These are phyloP conservation scores for Candida krabiensis DNA, from an alignment of 805 yeast genomes.

Conservation along the genomic window DNA sequence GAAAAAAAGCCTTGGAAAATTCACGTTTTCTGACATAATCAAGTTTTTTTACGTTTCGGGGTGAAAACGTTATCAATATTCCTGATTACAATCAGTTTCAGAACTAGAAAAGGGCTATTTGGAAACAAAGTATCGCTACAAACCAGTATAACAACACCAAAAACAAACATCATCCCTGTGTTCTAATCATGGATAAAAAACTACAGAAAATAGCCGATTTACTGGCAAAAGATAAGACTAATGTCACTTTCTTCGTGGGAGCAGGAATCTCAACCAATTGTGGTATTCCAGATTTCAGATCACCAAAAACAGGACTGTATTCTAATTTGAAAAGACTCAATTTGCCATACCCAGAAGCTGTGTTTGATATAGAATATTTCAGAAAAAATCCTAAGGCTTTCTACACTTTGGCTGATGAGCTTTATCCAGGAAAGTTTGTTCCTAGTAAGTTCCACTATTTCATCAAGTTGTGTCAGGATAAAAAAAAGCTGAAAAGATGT, in stretches of 20 bases:
- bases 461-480: constrained; percentile 64
- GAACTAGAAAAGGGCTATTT: no score
- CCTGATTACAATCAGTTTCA: no score
- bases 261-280: constrained; percentile 94
- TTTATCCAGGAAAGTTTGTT: constrained; percentile 82
- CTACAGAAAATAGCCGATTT: constrained; percentile 23
- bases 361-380: constrained; percentile 86
- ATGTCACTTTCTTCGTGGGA: constrained; percentile 73
- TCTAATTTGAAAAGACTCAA: constrained; percentile 71
- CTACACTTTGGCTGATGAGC: constrained; percentile 76
- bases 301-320: constrained; percentile 87
- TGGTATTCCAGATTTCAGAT: constrained; percentile 94
- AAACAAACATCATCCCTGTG: no score
- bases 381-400: constrained; percentile 77
- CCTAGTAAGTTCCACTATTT: constrained; percentile 85
- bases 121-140: no score
- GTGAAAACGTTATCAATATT: no score
- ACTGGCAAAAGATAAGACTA: constrained; percentile 27
- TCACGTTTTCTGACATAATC: no score
- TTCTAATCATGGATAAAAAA: constrained; percentile 21
- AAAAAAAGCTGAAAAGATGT: constrained; percentile 61
- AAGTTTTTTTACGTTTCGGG: no score
- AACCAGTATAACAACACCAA: no score
- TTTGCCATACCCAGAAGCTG: constrained; percentile 93
- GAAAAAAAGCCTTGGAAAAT: no score